These are phyloP conservation scores for Melaleuca quinquenervia DNA, from an alignment of 345 rosid species.

Conservation along the genomic window DNA sequence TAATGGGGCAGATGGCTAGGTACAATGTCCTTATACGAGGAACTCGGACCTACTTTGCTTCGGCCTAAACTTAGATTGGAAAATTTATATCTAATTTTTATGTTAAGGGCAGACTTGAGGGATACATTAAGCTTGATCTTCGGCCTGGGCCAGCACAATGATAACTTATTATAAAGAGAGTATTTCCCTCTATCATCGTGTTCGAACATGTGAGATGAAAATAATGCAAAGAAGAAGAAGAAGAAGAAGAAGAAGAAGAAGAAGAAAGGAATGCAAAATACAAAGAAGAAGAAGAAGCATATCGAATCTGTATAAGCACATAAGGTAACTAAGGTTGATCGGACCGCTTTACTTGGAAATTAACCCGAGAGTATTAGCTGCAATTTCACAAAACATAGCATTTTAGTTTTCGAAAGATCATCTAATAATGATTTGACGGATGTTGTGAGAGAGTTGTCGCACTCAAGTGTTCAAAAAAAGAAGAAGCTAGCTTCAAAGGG, in stretches of 20 bases:
- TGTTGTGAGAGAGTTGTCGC: neutral
- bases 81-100: neutral
- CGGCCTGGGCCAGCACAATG: fast-evolving
- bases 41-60: neutral
- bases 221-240: neutral
- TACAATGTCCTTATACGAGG: neutral
- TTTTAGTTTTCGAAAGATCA: neutral
- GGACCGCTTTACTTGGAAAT: neutral
- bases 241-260: neutral
- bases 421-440: neutral
- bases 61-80: neutral
- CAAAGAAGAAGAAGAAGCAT: neutral
- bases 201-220: neutral
- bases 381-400: neutral
- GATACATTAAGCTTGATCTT: neutral
- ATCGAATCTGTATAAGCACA: neutral
- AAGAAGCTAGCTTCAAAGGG: neutral
- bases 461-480: too few species aligned
- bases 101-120: neutral
- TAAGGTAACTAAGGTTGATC: neutral
- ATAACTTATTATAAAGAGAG: neutral
- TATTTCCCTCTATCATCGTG: neutral
- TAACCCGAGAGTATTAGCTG: neutral
- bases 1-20: neutral
- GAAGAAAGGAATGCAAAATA: neutral